Base-by-base conservation (phyloP, 208 protist species). In the Crithidia mellificae region DNA sequence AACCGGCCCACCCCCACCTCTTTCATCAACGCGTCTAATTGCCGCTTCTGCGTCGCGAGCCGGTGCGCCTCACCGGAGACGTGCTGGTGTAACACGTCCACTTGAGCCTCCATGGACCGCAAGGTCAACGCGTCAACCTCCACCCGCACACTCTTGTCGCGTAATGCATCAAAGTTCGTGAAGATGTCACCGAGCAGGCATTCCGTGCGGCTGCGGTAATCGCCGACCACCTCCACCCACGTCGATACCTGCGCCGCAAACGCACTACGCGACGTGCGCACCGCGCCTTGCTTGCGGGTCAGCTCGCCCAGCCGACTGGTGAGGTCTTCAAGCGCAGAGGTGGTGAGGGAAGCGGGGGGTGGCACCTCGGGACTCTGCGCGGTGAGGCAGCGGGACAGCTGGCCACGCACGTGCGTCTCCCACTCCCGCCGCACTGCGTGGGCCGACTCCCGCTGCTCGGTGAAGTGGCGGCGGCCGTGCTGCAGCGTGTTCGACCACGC, bases 301-400 rank as follows among this genome's bases (percentile, higher is more conserved):
- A 66, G 34, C 14, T 27, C 46, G 5, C 11, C 44, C 17, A 76
- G 20, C 5, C 50, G 70, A 0, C 24, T 14, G 4, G 25, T 43
- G 46, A 68, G 30, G 29, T 38, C 46, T 9, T 38, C 47, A 1
- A 76, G 55, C 17, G 63, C 27, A 9, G 38, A 6, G 8, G 56
- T 66, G 4, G 63, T 46, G 30, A 76, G 62, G 47, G 38, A 36
- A 1, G 32, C 62, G 11, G 27, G 20, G 1, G 22, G 17, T 14
- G 70, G 63, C 39, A 76, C 54, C 5, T 55, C 14, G 2, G 70
- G 11, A 30, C 43, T 54, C 8, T 55, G 24, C 32, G 36, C 17
- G 0, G 70, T 70, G 6, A 76, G 39, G 56, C 70, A 70, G 0
- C 32, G 34, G n/a, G 70, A 67, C 38, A 76, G 63, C 49, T 76